phyloP scores from a whole-genome alignment of 2,329 filamentous ascomycete species.

The Stagonosporopsis chrysanthemi region DNA sequence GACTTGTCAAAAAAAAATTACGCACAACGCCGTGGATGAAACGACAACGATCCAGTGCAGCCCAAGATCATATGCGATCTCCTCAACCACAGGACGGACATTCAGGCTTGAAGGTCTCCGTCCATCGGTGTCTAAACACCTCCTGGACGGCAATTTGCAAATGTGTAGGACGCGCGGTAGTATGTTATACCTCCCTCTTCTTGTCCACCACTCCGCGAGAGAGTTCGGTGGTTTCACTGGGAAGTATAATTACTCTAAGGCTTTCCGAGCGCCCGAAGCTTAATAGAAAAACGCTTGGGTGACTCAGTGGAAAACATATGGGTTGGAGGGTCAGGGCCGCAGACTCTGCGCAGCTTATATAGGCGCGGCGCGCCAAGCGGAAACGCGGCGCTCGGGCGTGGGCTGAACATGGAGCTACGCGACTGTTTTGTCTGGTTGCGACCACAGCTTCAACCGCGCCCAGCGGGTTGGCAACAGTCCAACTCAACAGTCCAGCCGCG shows the following conservation, averaged over 20 bases:
- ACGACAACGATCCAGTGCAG: no score
- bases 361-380: conserved; percentile 30
- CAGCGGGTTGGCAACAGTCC: neutral
- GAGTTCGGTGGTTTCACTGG: conserved; percentile 59
- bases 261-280: conserved; percentile 99
- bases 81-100: neutral
- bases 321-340: no score
- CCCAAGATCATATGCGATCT: no score
- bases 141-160: neutral
- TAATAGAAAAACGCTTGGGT: conserved; percentile 80
- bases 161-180: neutral
- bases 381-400: conserved; percentile 20
- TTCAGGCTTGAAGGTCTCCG: neutral
- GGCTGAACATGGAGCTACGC: conserved; percentile 16
- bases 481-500: neutral
- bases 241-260: conserved; percentile 80
- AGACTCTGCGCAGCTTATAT: no score
- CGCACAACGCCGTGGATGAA: no score
- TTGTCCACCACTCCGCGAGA: conserved; percentile 56
- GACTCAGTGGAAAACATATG: conserved; percentile 89
- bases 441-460: conserved; percentile 3
- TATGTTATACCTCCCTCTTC: conserved; percentile 53
- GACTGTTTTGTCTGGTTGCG: conserved; percentile 35
- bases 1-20: no score
- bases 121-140: neutral